Base-by-base conservation (phyloP, 352 stramenopile genomes). In the Pythium graminicola region DNA sequence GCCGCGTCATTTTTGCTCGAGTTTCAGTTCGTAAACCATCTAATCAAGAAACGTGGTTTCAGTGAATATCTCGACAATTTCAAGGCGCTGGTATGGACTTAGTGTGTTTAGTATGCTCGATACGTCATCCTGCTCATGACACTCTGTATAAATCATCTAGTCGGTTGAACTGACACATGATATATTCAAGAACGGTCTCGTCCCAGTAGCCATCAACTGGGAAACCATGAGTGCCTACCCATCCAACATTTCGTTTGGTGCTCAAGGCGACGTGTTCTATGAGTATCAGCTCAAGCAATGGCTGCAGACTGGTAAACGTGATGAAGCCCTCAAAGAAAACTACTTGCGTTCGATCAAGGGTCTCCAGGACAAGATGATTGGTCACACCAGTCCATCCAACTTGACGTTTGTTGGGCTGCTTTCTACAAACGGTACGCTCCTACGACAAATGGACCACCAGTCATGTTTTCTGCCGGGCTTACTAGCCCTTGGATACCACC, bases 391-490 rank as follows among this genome's bases (percentile, higher is more conserved):
- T 22, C 57, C 62, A 13, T 75, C 66, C 2, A 73, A 71, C 27
- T 71, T 60, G 40, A 52, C 54, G 4, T 84, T 84, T 47, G 39
- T 90, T n/a, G 73, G 71, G 5, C 70, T 76, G 24, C 39, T 73
- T 1, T 48, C 54, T 2, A 40, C 55, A 31, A 60, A 31, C 38
- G 59, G 60, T 5, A 46, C 51, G 10, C 49, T 85, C 7, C 50
- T 57, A 6, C 54, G 57, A 32, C 62, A 62, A 31, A 91, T 90
- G 78, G 84, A 97, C 53, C 89, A 97, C 50, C 64, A 93, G 36
- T 76, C 85, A 3, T 97, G 89, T 56, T 97, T 95, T 40, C 55
- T 95, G 5, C 83, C 88, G 9, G 85, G 85, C 3, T 73, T 93
- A 59, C 57, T 96, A 1, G 77, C 82, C 1, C 70, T 97, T 10